Percentiles rank a stretch among this genome's conserved stretches.
These are phyloP conservation scores for Phytophthora niederhauseri DNA, from an alignment of 352 stramenopile genomes.

Conservation along the genomic window DNA sequence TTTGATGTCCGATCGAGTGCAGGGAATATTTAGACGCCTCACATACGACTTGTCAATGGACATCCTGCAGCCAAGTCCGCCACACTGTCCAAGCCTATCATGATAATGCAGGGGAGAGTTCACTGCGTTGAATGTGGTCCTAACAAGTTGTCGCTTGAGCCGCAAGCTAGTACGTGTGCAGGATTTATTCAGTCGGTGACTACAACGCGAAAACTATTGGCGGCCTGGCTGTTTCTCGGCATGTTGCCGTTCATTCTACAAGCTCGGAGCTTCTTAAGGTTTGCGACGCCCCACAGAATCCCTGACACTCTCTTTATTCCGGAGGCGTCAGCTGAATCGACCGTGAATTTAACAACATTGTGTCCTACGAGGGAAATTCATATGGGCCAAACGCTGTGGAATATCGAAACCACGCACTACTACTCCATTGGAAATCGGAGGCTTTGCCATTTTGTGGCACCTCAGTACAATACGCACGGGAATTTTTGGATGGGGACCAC, in stretches of 20 bases:
- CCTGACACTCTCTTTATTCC: conserved; percentile 1
- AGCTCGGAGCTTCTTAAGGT: conserved; percentile 22
- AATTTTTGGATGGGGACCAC: conserved; percentile 10
- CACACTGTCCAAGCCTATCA: neutral
- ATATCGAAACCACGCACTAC: conserved; percentile 19
- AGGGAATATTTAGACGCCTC: neutral
- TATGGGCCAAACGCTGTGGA: conserved; percentile 21
- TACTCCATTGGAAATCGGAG: neutral
- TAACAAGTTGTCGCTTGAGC: neutral
- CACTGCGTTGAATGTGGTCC: neutral
- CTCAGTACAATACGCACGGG: conserved; percentile 18
- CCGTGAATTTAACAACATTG: neutral
- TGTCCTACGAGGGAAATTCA: conserved; percentile 6
- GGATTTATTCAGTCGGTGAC: neutral
- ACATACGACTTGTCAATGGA: neutral
- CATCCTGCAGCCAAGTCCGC: neutral
- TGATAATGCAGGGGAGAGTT: neutral
- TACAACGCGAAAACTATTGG: conserved; percentile 3
- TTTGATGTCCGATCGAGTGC: neutral
- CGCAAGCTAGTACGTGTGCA: neutral
- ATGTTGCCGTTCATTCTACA: conserved; percentile 20
- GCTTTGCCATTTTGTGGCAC: conserved; percentile 19
- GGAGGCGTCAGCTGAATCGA: neutral
- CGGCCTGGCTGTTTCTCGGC: conserved; percentile 11
- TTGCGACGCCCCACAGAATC: conserved; percentile 22